These are phyloP conservation scores for Myxozyma melibiosi DNA, from an alignment of 805 yeast genomes.

Conservation along the genomic window DNA sequence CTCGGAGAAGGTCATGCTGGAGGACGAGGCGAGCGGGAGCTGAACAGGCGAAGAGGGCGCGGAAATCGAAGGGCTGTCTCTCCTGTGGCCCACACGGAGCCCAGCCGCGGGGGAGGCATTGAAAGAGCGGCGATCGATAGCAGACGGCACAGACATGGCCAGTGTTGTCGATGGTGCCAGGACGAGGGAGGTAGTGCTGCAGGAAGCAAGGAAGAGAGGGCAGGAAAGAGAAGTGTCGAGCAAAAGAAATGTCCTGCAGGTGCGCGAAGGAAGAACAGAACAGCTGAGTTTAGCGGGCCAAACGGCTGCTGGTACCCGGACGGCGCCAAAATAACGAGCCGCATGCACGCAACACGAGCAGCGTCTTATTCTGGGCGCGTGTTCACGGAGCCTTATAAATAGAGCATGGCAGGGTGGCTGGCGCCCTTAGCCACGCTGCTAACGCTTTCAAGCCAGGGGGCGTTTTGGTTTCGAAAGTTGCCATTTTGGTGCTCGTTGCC, in stretches of 20 bases:
- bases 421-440: neutral
- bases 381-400: too few relatives aligned
- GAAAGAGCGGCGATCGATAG: neutral
- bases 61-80: neutral
- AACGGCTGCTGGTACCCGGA: neutral
- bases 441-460: neutral
- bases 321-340: neutral
- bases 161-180: neutral
- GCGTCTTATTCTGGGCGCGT: neutral
- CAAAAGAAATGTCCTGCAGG: neutral
- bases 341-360: neutral
- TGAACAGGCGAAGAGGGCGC: slow-evolving; percentile 13
- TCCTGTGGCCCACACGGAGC: neutral
- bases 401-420: neutral
- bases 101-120: slow-evolving; percentile 3
- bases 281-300: neutral
- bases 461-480: neutral
- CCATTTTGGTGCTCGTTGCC: neutral
- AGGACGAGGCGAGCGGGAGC: slow-evolving; percentile 16
- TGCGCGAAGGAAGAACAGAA: neutral
- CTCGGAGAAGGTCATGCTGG: slow-evolving; percentile 5
- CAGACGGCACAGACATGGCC: slow-evolving; percentile 7
- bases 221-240: neutral
- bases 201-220: neutral
- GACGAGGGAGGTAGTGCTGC: neutral